These are phyloP conservation scores for Penicillium robsamsonii DNA, from an alignment of 495 filamentous ascomycete genomes.

Conservation along the genomic window DNA sequence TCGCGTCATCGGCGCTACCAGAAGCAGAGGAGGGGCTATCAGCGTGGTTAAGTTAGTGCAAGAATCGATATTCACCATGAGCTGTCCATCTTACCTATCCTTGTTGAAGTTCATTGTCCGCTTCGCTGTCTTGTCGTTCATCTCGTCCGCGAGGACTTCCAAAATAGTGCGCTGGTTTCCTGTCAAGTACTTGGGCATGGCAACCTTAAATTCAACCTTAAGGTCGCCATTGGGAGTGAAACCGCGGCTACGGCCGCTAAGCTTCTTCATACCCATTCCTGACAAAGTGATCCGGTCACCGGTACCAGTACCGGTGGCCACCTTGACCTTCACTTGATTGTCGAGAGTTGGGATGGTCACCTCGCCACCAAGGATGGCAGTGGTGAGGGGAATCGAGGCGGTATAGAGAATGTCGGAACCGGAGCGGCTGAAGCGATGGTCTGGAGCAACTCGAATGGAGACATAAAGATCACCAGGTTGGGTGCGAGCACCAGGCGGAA, in stretches of 20 bases:
- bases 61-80: background rate
- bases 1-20: conserved; percentile 36
- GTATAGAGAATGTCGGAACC: conserved; percentile 92
- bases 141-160: conserved; percentile 93
- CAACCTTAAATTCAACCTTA: conserved; percentile 89
- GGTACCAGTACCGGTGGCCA: conserved; percentile 85
- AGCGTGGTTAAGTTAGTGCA: conserved; percentile 6
- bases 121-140: conserved; percentile 86
- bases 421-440: conserved; percentile 78
- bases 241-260: conserved; percentile 54
- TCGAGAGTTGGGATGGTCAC: conserved; percentile 87
- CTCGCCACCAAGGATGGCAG: conserved; percentile 87
- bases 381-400: conserved; percentile 85
- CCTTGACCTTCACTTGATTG: conserved; percentile 81
- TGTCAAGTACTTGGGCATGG: conserved; percentile 90
- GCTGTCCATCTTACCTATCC: conserved; percentile 39
- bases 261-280: conserved; percentile 89
- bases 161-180: conserved; percentile 85
- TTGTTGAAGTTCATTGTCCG: conserved; percentile 76
- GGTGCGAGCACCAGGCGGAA: conserved; percentile 55
- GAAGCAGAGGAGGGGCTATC: conserved; percentile 18
- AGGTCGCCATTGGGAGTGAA: conserved; percentile 67
- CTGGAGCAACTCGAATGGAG: conserved; percentile 74
- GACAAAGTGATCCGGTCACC: conserved; percentile 84
- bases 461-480: conserved; percentile 84